Conservation (phyloP, 176 grass and related monocot species). For the Raddia distichophylla region DNA sequence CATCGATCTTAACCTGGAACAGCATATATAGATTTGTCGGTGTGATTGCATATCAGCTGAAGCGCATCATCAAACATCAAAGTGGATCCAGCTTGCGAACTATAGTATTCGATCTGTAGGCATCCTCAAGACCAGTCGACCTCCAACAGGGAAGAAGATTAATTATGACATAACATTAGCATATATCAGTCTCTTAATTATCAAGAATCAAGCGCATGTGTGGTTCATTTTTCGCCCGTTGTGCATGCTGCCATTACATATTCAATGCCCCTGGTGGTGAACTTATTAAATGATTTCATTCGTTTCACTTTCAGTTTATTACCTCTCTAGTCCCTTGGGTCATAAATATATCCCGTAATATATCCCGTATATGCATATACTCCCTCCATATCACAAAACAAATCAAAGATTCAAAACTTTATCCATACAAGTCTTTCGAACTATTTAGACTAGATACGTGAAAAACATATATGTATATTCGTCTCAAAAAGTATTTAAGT, state of each 20-base stretch:
- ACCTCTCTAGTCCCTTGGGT: too few species aligned
- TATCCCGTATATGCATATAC: too few species aligned
- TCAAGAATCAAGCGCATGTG: background rate
- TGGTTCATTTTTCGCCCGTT: background rate
- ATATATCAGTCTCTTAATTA: background rate
- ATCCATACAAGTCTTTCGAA: too few species aligned
- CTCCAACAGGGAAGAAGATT: constrained; percentile 4
- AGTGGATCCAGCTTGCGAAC: constrained; percentile 52
- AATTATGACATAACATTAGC: background rate
- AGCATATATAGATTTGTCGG: constrained; percentile 40
- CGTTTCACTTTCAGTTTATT: too few species aligned
- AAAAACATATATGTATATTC: too few species aligned
- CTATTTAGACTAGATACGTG: too few species aligned
- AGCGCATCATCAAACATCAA: background rate
- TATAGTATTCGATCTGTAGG: background rate
- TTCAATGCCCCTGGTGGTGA: background rate
- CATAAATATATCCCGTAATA: too few species aligned
- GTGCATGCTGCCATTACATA: background rate
- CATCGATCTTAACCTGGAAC: background rate
- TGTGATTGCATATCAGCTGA: background rate
- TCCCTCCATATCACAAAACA: too few species aligned
- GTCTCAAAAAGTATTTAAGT: too few species aligned
- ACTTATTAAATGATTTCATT: too few species aligned
- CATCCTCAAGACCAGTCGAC: constrained; percentile 4
- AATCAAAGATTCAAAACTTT: too few species aligned